phyloP scores from a whole-genome alignment of 345 rosid genomes.

The Sonneratia alba region DNA sequence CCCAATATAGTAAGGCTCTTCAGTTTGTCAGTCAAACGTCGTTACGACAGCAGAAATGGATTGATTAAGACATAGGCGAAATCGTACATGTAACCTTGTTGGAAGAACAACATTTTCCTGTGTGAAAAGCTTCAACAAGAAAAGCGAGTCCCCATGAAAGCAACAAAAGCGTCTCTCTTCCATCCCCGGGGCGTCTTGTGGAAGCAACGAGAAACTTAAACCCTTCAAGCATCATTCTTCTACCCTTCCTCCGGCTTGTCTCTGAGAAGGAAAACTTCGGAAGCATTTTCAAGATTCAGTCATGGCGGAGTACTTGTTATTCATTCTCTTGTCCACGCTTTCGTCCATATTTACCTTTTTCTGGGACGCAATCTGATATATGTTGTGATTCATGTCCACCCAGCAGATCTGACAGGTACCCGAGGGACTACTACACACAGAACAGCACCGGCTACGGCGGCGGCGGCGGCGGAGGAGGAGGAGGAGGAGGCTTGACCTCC shows the following conservation, averaged over 20 bases:
- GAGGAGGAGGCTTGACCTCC: slow-evolving; percentile 10
- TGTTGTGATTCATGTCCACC: background rate
- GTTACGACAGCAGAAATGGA: too few relatives aligned
- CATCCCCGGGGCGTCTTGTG: background rate
- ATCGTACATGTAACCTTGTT: too few relatives aligned
- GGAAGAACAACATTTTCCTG: too few relatives aligned
- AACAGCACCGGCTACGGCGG: slow-evolving; percentile 9
- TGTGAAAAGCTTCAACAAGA: too few relatives aligned
- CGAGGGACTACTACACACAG: slow-evolving; percentile 28
- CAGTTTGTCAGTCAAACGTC: too few relatives aligned
- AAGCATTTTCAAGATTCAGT: slow-evolving; percentile 10
- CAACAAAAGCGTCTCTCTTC: background rate
- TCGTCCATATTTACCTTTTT: background rate
- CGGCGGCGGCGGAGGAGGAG: background rate
- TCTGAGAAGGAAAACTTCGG: background rate
- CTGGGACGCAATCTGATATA: background rate
- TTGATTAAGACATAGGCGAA: too few relatives aligned
- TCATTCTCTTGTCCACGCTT: background rate
- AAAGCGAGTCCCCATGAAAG: too few relatives aligned
- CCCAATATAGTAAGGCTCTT: too few relatives aligned
- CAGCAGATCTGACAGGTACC: slow-evolving; percentile 45
- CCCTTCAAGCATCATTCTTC: slow-evolving; percentile 2
- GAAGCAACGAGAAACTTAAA: background rate
- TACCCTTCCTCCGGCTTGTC: background rate
- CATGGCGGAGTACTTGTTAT: slow-evolving; percentile 36